phyloP scores from a whole-genome alignment of 108 stramenopile species.

The Cyclostephanos invisitatus region DNA sequence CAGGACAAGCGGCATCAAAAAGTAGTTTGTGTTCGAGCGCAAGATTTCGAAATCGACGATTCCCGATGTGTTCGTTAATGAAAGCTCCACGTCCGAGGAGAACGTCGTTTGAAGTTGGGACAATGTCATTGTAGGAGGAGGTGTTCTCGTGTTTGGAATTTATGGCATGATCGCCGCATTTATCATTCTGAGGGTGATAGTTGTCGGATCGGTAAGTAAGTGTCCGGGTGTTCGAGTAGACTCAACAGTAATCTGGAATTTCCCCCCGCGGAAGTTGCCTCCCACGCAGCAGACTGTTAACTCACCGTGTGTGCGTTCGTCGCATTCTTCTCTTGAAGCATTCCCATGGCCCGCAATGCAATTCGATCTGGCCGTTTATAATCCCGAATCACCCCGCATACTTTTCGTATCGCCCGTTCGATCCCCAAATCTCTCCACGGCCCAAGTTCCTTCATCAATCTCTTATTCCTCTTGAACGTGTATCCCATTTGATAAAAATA shows the following conservation, averaged over 20 bases:
- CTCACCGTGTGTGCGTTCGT: slow-evolving; percentile 3
- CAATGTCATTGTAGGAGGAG: neutral
- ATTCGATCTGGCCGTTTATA: slow-evolving; percentile 77
- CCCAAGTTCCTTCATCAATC: slow-evolving; percentile 42
- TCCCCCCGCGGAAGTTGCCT: no score
- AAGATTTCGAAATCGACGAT: slow-evolving; percentile 51
- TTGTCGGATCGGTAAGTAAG: no score
- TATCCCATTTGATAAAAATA: slow-evolving; percentile 14
- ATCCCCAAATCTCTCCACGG: slow-evolving; percentile 65
- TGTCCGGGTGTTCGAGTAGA: no score
- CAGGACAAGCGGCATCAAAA: slow-evolving; percentile 65
- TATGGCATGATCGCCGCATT: neutral
- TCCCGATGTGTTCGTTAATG: slow-evolving; percentile 57
- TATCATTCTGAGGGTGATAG: no score
- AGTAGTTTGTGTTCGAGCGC: slow-evolving; percentile 56
- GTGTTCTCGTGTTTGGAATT: neutral
- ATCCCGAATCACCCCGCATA: slow-evolving; percentile 78
- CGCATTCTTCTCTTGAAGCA: slow-evolving; percentile 29
- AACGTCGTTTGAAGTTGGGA: slow-evolving; percentile 53
- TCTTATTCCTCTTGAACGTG: slow-evolving; percentile 11
- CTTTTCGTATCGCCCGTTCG: slow-evolving; percentile 72
- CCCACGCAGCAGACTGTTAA: neutral
- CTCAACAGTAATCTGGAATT: no score
- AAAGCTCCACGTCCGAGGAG: slow-evolving; percentile 69
- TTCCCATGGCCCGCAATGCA: slow-evolving; percentile 55